These are phyloP conservation scores for Bacterosira constricta DNA, from an alignment of 108 stramenopile genomes.

Conservation along the genomic window DNA sequence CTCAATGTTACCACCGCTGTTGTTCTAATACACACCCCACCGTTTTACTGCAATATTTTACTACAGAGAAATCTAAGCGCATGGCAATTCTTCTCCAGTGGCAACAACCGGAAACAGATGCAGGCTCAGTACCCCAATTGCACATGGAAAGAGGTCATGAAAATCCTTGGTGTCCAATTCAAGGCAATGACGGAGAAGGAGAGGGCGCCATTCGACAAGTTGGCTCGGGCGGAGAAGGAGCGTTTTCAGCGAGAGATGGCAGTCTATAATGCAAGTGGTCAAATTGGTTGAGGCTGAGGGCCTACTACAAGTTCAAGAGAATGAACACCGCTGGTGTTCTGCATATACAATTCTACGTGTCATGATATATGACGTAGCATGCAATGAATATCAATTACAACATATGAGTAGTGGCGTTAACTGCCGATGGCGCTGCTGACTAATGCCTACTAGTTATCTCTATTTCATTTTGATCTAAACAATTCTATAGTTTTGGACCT, in stretches of 20 bases:
- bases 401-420: no score
- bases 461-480: constrained; percentile 2
- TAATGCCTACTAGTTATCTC: neutral
- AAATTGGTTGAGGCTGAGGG: no score
- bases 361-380: no score
- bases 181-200: neutral
- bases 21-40: no score
- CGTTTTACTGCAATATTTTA: neutral
- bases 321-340: no score
- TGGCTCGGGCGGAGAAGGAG: constrained; percentile 4
- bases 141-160: neutral
- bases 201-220: neutral
- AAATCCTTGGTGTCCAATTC: neutral
- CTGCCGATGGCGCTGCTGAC: no score
- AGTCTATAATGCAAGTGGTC: neutral
- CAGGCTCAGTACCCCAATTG: neutral
- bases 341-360: no score
- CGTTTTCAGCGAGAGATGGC: constrained; percentile 16
- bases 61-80: neutral
- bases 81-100: neutral
- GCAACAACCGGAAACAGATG: neutral
- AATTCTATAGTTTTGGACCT: neutral
- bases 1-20: neutral
- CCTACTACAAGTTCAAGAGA: no score
- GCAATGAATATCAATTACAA: no score